Base-by-base conservation (phyloP, 2,329 filamentous ascomycete genomes). In the Neonectria magnoliae region DNA sequence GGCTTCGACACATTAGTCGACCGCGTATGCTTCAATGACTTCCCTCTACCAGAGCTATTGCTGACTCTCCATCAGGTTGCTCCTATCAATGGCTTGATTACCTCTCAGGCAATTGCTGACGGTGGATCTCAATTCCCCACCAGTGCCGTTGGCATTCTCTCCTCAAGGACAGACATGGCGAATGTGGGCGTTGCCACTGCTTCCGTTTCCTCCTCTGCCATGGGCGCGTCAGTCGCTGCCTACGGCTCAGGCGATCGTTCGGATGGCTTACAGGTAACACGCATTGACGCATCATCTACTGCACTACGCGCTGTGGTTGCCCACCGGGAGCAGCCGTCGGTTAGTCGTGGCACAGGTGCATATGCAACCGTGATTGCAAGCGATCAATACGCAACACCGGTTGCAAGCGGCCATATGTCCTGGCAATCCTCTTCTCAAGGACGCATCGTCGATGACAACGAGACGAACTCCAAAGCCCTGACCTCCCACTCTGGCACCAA, bases 21-120 rank as follows among this genome's bases (percentile, higher is more conserved):
- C 16, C 27, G 45, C 50, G 58, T 67, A 62, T 22, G 65, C 7
- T 22, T 41, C 22, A 36, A 41, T 20, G 20, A 29, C 29, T 29
- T 33, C n/a, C 9, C 9, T 31, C n/a, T 9, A n/a, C 9, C 10
- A 27, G 16, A 51, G 20, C 10, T 7, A 16, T 33, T 16, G 44
- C 57, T 54, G 45, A 54, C 41, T 20, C 42, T 47, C n/a, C 13
- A n/a, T 14, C 42, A 54, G 57, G n/a, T 29, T 29, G 13, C 18
- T 31, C 10, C n/a, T 7, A 18, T 8, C 25, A 25, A 31, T 20
- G 14, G 13, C 29, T 27, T 18, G 4, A 1, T 20, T 47, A 7
- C 29, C 25, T 36, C 16, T 14, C 57, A 16, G 9, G 18, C 52
- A 13, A 9, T 41, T 20, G 31, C 41, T 44, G 31, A 13, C 18